phyloP scores from a whole-genome alignment of 2,329 filamentous ascomycete genomes.

The Pseudogymnoascus sp. region DNA sequence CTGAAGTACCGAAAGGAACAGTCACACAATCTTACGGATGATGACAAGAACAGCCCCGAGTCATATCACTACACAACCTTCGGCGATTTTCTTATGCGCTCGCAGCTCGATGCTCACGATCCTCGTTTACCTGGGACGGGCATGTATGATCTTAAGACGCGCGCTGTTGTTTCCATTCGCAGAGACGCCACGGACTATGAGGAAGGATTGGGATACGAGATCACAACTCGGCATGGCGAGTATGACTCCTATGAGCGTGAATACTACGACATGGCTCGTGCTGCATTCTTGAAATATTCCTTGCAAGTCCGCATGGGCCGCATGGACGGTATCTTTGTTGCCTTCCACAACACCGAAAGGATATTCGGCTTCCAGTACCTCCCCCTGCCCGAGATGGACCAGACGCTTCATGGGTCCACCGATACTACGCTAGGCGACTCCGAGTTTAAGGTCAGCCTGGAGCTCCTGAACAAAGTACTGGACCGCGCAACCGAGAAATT shows the following conservation, averaged over 20 bases:
- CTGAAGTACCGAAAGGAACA: conserved; percentile 70
- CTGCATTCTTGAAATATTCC: conserved; percentile 93
- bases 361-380: conserved; percentile 99
- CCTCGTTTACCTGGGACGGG: conserved; percentile 78
- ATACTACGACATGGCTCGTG: conserved; percentile 92
- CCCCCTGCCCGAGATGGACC: conserved; percentile 76
- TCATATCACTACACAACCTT: conserved; percentile 81
- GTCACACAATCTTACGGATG: conserved; percentile 60
- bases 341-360: conserved; percentile 87
- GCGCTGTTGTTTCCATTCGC: conserved; percentile 82
- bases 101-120: conserved; percentile 88
- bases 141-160: conserved; percentile 93
- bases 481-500: conserved; percentile 67
- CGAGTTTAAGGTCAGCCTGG: conserved; percentile 77
- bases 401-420: conserved; percentile 71
- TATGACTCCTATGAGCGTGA: conserved; percentile 94
- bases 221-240: conserved; percentile 63
- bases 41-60: conserved; percentile 64
- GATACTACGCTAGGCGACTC: conserved; percentile 62
- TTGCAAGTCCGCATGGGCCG: conserved; percentile 93
- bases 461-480: conserved; percentile 70
- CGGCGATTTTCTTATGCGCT: conserved; percentile 86
- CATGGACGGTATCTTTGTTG: conserved; percentile 98
- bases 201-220: conserved; percentile 77
- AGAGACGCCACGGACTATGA: conserved; percentile 72